phyloP scores from a whole-genome alignment of 768 basidiomycete genomes.

The Coprinopsis sp. region DNA sequence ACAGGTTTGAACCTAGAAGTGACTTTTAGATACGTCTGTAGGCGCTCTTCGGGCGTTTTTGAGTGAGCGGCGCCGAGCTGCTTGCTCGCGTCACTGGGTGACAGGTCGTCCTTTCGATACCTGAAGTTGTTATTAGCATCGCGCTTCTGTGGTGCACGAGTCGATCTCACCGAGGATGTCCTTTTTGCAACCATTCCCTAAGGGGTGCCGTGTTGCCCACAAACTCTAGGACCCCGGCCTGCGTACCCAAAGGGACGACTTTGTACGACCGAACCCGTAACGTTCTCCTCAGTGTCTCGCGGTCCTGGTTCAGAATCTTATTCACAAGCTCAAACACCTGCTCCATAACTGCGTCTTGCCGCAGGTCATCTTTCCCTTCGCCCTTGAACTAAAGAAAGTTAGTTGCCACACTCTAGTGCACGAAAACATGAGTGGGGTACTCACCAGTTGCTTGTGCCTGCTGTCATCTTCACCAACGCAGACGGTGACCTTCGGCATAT shows the following conservation, averaged over 20 bases:
- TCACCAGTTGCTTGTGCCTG: constrained; percentile 75
- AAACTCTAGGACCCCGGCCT: constrained; percentile 88
- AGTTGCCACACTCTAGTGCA: not conserved
- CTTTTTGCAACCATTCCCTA: constrained; percentile 51
- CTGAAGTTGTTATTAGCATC: constrained; percentile 31
- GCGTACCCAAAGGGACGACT: constrained; percentile 76
- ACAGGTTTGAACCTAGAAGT: constrained; percentile 65
- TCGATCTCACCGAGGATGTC: constrained; percentile 54
- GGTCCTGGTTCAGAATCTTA: constrained; percentile 63
- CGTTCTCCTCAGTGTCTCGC: constrained; percentile 67
- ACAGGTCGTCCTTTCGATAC: constrained; percentile 60
- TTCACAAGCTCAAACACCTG: constrained; percentile 94
- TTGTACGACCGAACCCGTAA: constrained; percentile 81
- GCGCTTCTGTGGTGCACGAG: not conserved
- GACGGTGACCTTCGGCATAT: constrained; percentile 72
- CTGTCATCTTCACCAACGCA: constrained; percentile 67
- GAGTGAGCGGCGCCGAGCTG: constrained; percentile 23
- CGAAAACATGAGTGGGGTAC: constrained; percentile 19
- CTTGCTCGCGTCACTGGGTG: constrained; percentile 18
- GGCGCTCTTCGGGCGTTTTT: constrained; percentile 23
- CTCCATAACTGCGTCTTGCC: constrained; percentile 99
- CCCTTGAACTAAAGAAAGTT: constrained; percentile 73
- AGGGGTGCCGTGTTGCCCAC: constrained; percentile 75
- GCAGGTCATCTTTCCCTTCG: constrained; percentile 82
- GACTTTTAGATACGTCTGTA: constrained; percentile 31